These are phyloP conservation scores for Ogataea henricii DNA, from an alignment of 805 yeast species.

Conservation along the genomic window DNA sequence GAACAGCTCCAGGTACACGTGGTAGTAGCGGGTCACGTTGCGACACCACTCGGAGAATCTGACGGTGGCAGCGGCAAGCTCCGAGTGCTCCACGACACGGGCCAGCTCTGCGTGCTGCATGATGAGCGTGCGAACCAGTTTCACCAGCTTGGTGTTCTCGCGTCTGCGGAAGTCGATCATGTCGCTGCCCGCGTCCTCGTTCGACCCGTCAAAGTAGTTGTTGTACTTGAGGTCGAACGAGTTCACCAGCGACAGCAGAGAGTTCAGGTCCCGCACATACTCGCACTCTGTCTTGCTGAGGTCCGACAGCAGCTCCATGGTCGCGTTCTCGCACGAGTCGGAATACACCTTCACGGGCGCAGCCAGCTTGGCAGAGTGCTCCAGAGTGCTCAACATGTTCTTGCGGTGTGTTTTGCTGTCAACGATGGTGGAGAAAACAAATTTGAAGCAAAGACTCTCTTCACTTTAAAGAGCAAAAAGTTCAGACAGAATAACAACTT, in stretches of 20 bases:
- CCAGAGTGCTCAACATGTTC: not conserved
- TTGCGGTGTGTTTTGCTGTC: too few species aligned
- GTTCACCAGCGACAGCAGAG: conserved; percentile 23
- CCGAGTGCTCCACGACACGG: conserved; percentile 12
- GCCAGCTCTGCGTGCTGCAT: conserved; percentile 23
- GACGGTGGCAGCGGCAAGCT: conserved; percentile 16
- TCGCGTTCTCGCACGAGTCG: conserved; percentile 1
- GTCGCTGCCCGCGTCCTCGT: conserved; percentile 28
- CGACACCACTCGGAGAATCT: conserved; percentile 31
- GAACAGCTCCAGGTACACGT: conserved; percentile 26
- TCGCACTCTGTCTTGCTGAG: conserved; percentile 16
- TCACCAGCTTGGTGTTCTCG: conserved; percentile 23
- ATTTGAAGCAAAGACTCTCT: too few species aligned
- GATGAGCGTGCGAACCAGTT: conserved; percentile 19
- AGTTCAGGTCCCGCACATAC: conserved; percentile 25
- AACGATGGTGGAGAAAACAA: too few species aligned
- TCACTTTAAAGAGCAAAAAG: too few species aligned
- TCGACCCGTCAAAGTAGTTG: conserved; percentile 32
- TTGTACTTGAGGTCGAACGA: conserved; percentile 32
- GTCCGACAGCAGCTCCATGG: not conserved
- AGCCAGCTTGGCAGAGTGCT: not conserved
- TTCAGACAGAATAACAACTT: too few species aligned
- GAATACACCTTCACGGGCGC: conserved; percentile 1
- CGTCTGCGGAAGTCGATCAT: conserved; percentile 20
- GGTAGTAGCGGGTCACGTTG: conserved; percentile 22